These are phyloP conservation scores for Yamadazyma diospyri DNA, from an alignment of 1,139 yeast genomes.

Conservation along the genomic window DNA sequence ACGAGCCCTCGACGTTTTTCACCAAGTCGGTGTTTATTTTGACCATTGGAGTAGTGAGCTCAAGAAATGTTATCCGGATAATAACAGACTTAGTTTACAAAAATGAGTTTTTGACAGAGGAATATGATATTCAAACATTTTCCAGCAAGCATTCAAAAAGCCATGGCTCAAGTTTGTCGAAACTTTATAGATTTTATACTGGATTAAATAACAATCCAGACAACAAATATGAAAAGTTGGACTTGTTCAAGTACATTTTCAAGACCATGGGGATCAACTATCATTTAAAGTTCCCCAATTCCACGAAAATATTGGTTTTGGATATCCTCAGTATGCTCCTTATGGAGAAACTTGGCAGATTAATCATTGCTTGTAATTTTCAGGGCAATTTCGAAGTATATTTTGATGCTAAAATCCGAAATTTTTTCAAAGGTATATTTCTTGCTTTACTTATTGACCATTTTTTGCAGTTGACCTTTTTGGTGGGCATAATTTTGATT, in stretches of 20 bases:
- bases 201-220: constrained; percentile 16
- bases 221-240: constrained; percentile 11
- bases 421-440: constrained; percentile 18
- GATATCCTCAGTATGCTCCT: constrained; percentile 13
- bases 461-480: constrained; percentile 56
- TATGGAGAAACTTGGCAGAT: constrained; percentile 8
- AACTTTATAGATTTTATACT: constrained; percentile 24
- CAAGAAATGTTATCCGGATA: constrained; percentile 28
- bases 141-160: constrained; percentile 6
- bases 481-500: constrained; percentile 60
- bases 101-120: constrained; percentile 8
- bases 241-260: constrained; percentile 4
- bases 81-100: constrained; percentile 20
- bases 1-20: constrained; percentile 29
- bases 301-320: constrained; percentile 17
- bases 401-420: constrained; percentile 17
- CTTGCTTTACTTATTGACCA: constrained; percentile 53
- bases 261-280: constrained; percentile 2
- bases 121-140: constrained; percentile 1
- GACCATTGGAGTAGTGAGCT: constrained; percentile 26
- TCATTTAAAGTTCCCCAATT: constrained; percentile 17
- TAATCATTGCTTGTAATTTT: constrained; percentile 15
- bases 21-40: constrained; percentile 24
- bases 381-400: constrained; percentile 19
- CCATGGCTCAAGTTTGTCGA: constrained; percentile 15